phyloP scores from a whole-genome alignment of 768 basidiomycete species.

The Lyophyllum shimeji region DNA sequence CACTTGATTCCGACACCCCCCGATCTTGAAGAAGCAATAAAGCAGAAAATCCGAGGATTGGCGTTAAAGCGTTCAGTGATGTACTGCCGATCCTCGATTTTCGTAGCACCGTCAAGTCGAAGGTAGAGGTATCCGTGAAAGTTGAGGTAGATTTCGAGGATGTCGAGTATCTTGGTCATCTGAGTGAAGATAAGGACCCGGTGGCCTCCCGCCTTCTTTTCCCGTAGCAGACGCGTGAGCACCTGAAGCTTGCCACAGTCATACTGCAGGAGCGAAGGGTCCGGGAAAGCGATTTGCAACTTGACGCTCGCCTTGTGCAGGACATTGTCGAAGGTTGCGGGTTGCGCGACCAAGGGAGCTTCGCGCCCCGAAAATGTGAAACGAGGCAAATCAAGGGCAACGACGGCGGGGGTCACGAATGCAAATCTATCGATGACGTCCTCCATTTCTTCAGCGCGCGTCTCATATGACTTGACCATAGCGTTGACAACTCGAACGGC shows the following conservation, averaged over 20 bases:
- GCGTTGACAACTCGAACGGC: conserved; percentile 39
- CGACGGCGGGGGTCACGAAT: conserved; percentile 76
- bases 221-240: conserved; percentile 73
- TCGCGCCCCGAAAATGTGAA: conserved; percentile 53
- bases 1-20: conserved; percentile 95
- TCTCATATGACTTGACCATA: conserved; percentile 62
- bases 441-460: conserved; percentile 56
- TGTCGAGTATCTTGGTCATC: conserved; percentile 93
- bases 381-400: conserved; percentile 71
- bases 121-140: conserved; percentile 93
- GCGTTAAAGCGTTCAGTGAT: conserved; percentile 87
- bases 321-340: conserved; percentile 58
- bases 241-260: conserved; percentile 96
- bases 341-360: conserved; percentile 25
- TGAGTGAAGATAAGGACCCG: conserved; percentile 95
- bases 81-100: conserved; percentile 91
- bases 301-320: conserved; percentile 79
- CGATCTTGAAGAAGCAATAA: conserved; percentile 81
- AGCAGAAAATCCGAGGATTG: conserved; percentile 78
- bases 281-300: conserved; percentile 91
- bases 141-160: conserved; percentile 90
- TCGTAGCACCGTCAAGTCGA: conserved; percentile 92
- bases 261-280: conserved; percentile 85
- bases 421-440: conserved; percentile 66
- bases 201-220: conserved; percentile 86